Evolutionary conservation across 306 rosid species (phyloP), one percentile per base, ranked within the genome.

Genomic region (Lathyrus oleraceus): DNA sequence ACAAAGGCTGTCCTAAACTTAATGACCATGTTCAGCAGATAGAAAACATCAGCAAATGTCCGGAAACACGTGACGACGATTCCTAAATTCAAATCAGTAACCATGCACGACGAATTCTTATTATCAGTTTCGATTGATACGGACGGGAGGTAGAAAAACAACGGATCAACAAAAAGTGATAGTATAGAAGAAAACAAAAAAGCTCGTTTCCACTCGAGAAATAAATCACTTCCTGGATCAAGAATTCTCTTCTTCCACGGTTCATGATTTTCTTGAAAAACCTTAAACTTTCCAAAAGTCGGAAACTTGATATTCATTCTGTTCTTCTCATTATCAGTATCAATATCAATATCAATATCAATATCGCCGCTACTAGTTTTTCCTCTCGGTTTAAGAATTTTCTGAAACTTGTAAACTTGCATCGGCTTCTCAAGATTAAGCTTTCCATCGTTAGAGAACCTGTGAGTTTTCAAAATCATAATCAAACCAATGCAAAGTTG

Each of bases 1-100:
- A 90, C 82, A 73, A 84, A 93, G 49, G 98, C 96, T 3, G 91
- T 88, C 76, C 98, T 84, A 65, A 85, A 90, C 87, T 90, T 93
- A 5, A 93, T 74, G 74, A 64, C 58, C 79, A 90, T 78, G 78
- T 93, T 87, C 44, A 90, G 51, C 68, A 88, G 61, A 75, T 90
- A 93, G 78, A 90, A 85, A 21, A 81, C 72, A 77, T 93, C 97
- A 19, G 94, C 88, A n/a, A 87, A 74, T 40, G 96, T 90, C 15
- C 97, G 86, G 73, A 93, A 90, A 78, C 82, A 87, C 1, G 98
- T 90, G 30, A 88, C 73, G 15, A 80, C 79, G 61, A 88, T 85
- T 68, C 91, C 97, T 75, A 93, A 56, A 48, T 79, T 87, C 87
- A 78, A 80, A 83, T 93, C 96, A 71, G 87, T 82, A 4, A 70